Base-by-base conservation (phyloP, 371 early-diverging fungal species). In the Mortierella sp. region DNA sequence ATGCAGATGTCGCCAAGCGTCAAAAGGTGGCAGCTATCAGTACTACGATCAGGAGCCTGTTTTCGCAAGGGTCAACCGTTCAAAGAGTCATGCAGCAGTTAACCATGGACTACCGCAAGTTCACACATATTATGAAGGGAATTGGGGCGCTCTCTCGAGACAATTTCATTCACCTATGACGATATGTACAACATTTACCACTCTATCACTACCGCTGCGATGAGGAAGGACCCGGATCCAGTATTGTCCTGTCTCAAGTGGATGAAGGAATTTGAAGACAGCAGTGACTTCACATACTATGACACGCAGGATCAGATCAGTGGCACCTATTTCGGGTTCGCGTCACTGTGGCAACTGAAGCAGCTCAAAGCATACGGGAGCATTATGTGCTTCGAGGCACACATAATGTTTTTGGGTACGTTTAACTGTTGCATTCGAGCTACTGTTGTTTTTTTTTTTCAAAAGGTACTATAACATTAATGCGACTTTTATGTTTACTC, bases 21-120 rank as follows among this genome's bases (percentile, higher is more conserved):
- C 69, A 69, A 47, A 56, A 56, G 27, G 60, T 57, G 11, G 56
- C 26, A 1, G 44, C 53, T 12, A 62, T 62, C 52, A 69, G 52
- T 42, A 21, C 51, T 6, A 58, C 62, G 8, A 62, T 69, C 30
- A 28, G 30, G 26, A 24, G 39, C 8, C 32, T 69, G 17, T 44
- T 69, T 11, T 15, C 51, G 21, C 52, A 62, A 42, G 62, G 63
- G 30, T 57, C 63, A 23, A 48, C 58, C 8, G 61, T 69, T 27
- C 52, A 52, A n/a, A 51, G 39, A 3, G 58, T 57, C 2, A 62
- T 62, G 70, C 47, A 69, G 32, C 46, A 58, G 21, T 23, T 69
- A 19, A 62, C 70, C 14, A 69, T 69, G 62, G 62, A 62, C 32
- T 57, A 69, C 37, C 58, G 52, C 32, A 62, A 53, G 37, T 62